A percentile compares a stretch with the other conserved stretches of the same genome.
phyloP scores from a whole-genome alignment of 1,139 yeast species.

The Nakaseomyces glabratus region DNA sequence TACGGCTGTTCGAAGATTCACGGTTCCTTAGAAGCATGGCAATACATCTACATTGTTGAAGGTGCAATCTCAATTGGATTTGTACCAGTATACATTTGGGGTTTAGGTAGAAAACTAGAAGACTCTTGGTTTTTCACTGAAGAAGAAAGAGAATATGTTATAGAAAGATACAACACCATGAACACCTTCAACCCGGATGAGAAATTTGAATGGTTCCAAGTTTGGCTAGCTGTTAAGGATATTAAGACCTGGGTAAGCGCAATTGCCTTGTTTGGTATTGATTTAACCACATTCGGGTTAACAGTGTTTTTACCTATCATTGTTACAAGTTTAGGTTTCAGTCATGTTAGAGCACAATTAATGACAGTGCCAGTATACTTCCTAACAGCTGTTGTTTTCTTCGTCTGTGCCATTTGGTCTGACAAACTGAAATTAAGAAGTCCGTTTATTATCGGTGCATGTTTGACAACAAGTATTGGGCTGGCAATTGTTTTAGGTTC shows the following conservation, averaged over 20 bases:
- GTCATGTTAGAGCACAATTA: constrained; percentile 38
- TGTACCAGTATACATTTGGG: constrained; percentile 34
- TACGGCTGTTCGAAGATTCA: constrained; percentile 37
- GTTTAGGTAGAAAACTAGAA: constrained; percentile 24
- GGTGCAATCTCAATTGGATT: constrained; percentile 47
- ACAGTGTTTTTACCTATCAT: constrained; percentile 43
- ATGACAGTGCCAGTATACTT: constrained; percentile 44
- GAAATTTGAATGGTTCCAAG: constrained; percentile 37
- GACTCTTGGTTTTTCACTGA: constrained; percentile 38
- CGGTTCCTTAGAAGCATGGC: constrained; percentile 39
- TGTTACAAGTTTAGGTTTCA: constrained; percentile 39
- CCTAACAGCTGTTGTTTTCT: constrained; percentile 35
- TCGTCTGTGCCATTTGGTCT: constrained; percentile 35
- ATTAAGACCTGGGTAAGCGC: constrained; percentile 36
- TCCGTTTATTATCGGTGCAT: constrained; percentile 32
- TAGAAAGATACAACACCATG: constrained; percentile 37
- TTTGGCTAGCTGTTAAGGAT: constrained; percentile 35
- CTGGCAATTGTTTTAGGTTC: constrained; percentile 34
- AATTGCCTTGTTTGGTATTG: constrained; percentile 41
- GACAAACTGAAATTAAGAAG: constrained; percentile 34
- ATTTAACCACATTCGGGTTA: constrained; percentile 40
- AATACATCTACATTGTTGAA: constrained; percentile 48
- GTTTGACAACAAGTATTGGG: constrained; percentile 35
- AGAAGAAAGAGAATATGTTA: constrained; percentile 41
- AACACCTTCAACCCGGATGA: constrained; percentile 33